phyloP scores from a whole-genome alignment of 2,329 filamentous ascomycete genomes.

The Exophiala oligosperma region DNA sequence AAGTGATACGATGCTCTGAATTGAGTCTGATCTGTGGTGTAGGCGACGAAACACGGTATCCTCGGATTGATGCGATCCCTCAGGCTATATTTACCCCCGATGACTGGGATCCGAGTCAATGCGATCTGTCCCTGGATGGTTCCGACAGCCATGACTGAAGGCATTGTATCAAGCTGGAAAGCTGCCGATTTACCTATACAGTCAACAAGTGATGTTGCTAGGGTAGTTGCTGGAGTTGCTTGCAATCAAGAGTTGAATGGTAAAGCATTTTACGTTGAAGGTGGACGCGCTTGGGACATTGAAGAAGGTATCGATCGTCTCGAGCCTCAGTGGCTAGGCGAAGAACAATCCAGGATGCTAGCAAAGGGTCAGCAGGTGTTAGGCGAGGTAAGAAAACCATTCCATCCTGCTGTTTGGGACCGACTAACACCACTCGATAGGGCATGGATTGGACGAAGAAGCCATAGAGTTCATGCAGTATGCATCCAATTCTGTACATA shows the following conservation, averaged over 20 bases:
- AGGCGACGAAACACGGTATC: constrained; percentile 49
- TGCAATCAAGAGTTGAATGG: constrained; percentile 38
- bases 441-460: no score
- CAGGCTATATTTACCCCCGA: constrained; percentile 35
- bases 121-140: constrained; percentile 45
- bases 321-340: constrained; percentile 45
- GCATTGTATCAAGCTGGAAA: constrained; percentile 39
- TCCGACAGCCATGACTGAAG: constrained; percentile 37
- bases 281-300: constrained; percentile 45
- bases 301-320: constrained; percentile 42
- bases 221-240: constrained; percentile 38
- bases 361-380: no score
- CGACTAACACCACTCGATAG: no score
- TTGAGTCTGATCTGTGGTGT: background rate
- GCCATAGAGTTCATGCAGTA: no score
- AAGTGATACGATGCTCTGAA: background rate
- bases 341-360: constrained; percentile 25
- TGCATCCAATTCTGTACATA: no score
- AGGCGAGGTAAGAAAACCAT: no score
- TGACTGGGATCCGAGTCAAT: constrained; percentile 41
- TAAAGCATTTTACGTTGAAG: constrained; percentile 44
- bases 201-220: constrained; percentile 40
- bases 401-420: no score
- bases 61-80: constrained; percentile 51
- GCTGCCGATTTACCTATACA: constrained; percentile 41